Percentiles rank a stretch among this genome's conserved stretches.
phyloP scores from a whole-genome alignment of 225 moss, liverwort and hornwort species.

The Physcomitrellopsis africana region DNA sequence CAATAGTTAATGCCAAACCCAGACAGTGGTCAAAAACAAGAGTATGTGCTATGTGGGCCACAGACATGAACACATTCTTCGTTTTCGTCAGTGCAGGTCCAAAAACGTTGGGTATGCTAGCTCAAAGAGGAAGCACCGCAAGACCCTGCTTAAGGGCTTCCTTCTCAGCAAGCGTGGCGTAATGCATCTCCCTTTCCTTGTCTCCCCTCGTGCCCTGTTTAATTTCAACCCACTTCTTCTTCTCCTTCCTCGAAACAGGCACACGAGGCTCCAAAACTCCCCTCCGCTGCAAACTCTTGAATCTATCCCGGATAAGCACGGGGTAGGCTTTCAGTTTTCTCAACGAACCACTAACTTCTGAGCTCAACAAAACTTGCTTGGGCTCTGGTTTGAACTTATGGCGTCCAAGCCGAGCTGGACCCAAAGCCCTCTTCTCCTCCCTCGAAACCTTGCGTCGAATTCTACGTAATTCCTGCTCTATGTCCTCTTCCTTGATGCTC shows the following conservation, averaged over 20 bases:
- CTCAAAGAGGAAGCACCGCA: conserved; percentile 66
- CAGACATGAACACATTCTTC: conserved; percentile 24
- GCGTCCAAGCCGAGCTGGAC: conserved; percentile 87
- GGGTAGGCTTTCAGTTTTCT: conserved; percentile 88
- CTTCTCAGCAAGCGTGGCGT: conserved; percentile 71
- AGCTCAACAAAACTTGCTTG: conserved; percentile 84
- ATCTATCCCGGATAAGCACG: conserved; percentile 85
- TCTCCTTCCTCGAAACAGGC: conserved; percentile 63
- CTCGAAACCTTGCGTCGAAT: conserved; percentile 65
- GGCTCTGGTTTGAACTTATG: conserved; percentile 93
- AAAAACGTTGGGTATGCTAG: conserved; percentile 38
- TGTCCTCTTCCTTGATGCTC: conserved; percentile 55
- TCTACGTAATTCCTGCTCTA: conserved; percentile 66
- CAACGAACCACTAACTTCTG: conserved; percentile 90
- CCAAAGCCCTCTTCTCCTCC: conserved; percentile 76
- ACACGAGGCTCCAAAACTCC: conserved; percentile 90
- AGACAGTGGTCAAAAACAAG: conserved; percentile 38
- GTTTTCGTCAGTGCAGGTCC: conserved; percentile 31
- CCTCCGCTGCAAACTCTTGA: conserved; percentile 85
- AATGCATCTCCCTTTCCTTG: conserved; percentile 89
- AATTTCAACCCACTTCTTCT: conserved; percentile 82
- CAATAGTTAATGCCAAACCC: conserved; percentile 12
- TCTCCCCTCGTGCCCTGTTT: conserved; percentile 83
- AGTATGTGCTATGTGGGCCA: conserved; percentile 23
- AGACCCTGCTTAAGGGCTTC: conserved; percentile 78